Evolutionary conservation across 176 grass and related monocot species (phyloP).

Genomic region (Eleusine indica): DNA sequence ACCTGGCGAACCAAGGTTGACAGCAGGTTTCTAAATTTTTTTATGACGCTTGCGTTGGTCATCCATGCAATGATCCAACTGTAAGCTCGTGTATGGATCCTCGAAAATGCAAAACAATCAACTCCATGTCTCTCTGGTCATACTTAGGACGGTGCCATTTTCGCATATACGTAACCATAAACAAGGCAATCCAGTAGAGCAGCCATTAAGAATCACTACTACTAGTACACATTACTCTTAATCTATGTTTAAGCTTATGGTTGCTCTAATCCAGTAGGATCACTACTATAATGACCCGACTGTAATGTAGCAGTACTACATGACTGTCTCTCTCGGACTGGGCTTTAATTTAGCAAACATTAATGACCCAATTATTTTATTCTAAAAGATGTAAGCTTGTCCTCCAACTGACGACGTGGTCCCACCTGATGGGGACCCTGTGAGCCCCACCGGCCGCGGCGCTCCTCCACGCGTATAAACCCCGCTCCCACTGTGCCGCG

Average conservation of each 20-base stretch:
- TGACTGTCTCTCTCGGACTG: not conserved
- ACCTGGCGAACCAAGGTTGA: conserved; percentile 23
- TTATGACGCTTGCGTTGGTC: not conserved
- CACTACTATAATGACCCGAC: too few species aligned
- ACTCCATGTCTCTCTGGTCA: not conserved
- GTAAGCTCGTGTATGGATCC: conserved; percentile 1
- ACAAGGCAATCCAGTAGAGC: conserved; percentile 6
- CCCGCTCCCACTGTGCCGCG: conserved; percentile 2
- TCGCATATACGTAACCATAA: not conserved
- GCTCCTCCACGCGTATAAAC: conserved; percentile 35
- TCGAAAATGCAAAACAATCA: not conserved
- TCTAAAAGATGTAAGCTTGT: not conserved
- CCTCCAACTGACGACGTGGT: not conserved
- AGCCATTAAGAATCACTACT: not conserved
- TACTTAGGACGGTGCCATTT: not conserved
- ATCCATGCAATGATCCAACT: conserved; percentile 8
- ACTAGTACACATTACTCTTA: too few species aligned
- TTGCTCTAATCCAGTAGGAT: too few species aligned
- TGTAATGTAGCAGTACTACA: not conserved
- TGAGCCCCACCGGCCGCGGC: not conserved
- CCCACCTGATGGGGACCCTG: not conserved
- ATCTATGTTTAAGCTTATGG: too few species aligned
- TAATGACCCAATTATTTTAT: conserved; percentile 16
- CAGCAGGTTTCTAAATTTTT: not conserved
- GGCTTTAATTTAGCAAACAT: conserved; percentile 13